Conservation (phyloP, 2,329 filamentous ascomycete species). For the Trichoderma semiorbis region DNA sequence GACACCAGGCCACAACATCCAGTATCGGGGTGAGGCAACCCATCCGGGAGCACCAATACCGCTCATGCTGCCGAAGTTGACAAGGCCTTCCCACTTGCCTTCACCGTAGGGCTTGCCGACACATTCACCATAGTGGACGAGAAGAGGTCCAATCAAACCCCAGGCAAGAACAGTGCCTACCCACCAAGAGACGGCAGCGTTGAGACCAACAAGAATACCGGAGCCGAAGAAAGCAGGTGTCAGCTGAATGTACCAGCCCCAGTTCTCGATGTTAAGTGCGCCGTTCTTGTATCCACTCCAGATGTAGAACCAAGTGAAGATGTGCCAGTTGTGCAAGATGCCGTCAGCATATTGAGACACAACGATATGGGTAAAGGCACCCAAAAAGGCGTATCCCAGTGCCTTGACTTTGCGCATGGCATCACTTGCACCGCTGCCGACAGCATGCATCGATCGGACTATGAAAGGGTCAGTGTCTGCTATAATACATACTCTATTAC, state of each 20-base stretch:
- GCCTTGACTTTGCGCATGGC: conserved; percentile 57
- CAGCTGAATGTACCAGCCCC: conserved; percentile 59
- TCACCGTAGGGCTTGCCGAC: conserved; percentile 40
- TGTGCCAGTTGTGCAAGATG: conserved; percentile 58
- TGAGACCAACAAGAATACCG: conserved; percentile 49
- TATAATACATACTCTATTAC: background rate
- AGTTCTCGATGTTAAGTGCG: conserved; percentile 54
- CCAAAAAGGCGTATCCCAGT: conserved; percentile 47
- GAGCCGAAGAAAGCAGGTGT: conserved; percentile 61
- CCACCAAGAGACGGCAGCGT: conserved; percentile 57
- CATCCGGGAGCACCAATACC: conserved; percentile 29
- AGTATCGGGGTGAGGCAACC: conserved; percentile 39
- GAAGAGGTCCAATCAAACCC: conserved; percentile 48
- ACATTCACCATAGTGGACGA: conserved; percentile 49
- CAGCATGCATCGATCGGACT: conserved; percentile 60
- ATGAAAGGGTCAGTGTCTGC: conserved; percentile 38
- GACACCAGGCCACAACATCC: conserved; percentile 44
- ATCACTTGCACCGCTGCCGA: conserved; percentile 47
- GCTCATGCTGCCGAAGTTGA: conserved; percentile 32
- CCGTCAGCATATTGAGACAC: conserved; percentile 57
- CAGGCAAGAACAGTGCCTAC: conserved; percentile 53
- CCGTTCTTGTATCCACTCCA: conserved; percentile 51
- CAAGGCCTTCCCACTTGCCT: conserved; percentile 31
- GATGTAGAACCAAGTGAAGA: conserved; percentile 52
- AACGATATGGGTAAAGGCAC: conserved; percentile 51